Percentiles rank a stretch among this genome's conserved stretches.
phyloP scores from a whole-genome alignment of 768 basidiomycete genomes.

The Clavaria fumosa region DNA sequence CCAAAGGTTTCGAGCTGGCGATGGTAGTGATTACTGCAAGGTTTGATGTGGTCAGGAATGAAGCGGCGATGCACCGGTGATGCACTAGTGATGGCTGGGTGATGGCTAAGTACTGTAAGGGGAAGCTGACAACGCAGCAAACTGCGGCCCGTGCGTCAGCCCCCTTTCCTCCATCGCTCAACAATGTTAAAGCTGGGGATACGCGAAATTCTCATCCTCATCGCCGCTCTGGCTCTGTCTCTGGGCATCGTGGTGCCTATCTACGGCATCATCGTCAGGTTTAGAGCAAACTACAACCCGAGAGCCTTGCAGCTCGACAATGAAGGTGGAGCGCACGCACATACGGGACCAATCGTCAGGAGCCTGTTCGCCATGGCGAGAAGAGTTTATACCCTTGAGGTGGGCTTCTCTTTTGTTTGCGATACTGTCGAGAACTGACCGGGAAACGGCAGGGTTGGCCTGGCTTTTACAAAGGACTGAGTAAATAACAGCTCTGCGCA shows the following conservation, averaged over 20 bases:
- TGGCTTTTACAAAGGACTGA: slow-evolving; percentile 73
- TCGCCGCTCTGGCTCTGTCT: slow-evolving; percentile 33
- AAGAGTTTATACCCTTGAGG: slow-evolving; percentile 62
- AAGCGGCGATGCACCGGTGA: too few species aligned
- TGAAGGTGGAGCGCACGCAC: slow-evolving; percentile 56
- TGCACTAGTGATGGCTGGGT: too few species aligned
- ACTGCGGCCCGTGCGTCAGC: too few species aligned
- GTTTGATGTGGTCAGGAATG: too few species aligned
- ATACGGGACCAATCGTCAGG: slow-evolving; percentile 63
- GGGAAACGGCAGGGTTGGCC: slow-evolving; percentile 32
- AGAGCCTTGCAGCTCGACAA: slow-evolving; percentile 61
- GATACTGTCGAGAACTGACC: slow-evolving; percentile 1
- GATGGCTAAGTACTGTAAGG: too few species aligned
- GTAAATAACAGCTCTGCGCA: slow-evolving; percentile 16
- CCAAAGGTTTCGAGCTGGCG: too few species aligned
- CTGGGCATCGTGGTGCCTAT: slow-evolving; percentile 44
- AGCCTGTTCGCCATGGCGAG: slow-evolving; percentile 61
- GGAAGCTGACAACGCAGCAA: too few species aligned
- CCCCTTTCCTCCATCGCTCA: too few species aligned
- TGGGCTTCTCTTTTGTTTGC: slow-evolving; percentile 15
- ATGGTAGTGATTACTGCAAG: too few species aligned
- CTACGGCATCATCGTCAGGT: slow-evolving; percentile 53
- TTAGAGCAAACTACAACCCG: slow-evolving; percentile 76
- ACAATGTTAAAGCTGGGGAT: too few species aligned
- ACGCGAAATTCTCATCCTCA: too few species aligned